These are phyloP conservation scores for Tetraselmis striata DNA, from an alignment of 139 green algal species.

Conservation along the genomic window DNA sequence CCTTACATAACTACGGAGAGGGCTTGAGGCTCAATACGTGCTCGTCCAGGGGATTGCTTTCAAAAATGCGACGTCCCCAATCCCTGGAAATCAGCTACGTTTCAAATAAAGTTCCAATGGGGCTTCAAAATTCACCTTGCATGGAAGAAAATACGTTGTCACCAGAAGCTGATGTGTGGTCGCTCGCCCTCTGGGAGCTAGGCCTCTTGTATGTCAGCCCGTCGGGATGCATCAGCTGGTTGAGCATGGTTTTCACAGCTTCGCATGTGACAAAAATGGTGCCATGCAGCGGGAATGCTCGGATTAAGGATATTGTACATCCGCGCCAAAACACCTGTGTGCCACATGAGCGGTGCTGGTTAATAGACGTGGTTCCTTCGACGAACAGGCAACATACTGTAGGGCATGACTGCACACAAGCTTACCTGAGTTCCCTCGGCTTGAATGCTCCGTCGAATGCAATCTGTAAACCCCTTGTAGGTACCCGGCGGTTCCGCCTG, in stretches of 20 bases:
- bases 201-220: neutral
- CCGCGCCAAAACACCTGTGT: slow-evolving; percentile 10
- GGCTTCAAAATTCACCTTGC: too few relatives aligned
- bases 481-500: slow-evolving; percentile 7
- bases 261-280: slow-evolving; percentile 17
- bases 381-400: too few relatives aligned
- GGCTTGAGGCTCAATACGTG: too few relatives aligned
- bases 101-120: too few relatives aligned
- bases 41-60: too few relatives aligned
- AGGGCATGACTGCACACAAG: neutral
- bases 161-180: too few relatives aligned
- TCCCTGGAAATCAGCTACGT: too few relatives aligned
- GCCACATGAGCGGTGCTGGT: too few relatives aligned
- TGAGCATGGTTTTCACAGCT: neutral
- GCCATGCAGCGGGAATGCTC: slow-evolving; percentile 19
- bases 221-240: neutral
- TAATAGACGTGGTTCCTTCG: too few relatives aligned
- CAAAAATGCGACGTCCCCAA: too few relatives aligned
- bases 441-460: neutral
- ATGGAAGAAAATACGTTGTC: too few relatives aligned
- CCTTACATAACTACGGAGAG: too few relatives aligned
- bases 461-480: slow-evolving; percentile 7
- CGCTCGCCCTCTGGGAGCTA: neutral
- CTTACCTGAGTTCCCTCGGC: neutral
- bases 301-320: slow-evolving; percentile 4